Percentiles rank a stretch among this genome's conserved stretches.
Conservation (phyloP, 345 rosid species). For the Lumnitzera littorea region DNA sequence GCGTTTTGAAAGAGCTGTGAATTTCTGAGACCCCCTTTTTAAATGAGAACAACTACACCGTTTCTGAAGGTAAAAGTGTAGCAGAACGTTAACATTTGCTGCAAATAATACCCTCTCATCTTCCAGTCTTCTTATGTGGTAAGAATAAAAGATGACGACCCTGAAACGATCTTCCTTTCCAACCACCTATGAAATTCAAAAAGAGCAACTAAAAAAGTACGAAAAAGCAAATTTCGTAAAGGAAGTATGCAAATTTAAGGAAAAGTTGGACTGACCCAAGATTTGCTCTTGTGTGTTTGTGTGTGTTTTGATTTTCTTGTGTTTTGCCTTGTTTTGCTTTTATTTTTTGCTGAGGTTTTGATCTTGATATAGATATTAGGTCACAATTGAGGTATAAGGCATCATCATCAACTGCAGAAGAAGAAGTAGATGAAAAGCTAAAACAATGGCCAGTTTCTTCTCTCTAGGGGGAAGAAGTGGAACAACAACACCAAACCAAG, state of each 20-base stretch:
- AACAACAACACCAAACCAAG: conserved; percentile 9
- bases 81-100: background rate
- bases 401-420: background rate
- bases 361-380: too few relatives aligned
- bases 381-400: background rate
- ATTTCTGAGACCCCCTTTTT: conserved; percentile 1
- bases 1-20: conserved; percentile 2
- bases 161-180: too few relatives aligned
- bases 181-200: background rate
- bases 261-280: too few relatives aligned
- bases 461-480: conserved; percentile 26
- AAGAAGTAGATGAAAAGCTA: background rate
- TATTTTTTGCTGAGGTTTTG: background rate
- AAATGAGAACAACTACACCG: background rate
- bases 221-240: too few relatives aligned
- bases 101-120: too few relatives aligned
- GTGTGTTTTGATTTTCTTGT: too few relatives aligned
- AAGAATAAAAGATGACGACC: too few relatives aligned
- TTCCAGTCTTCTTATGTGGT: too few relatives aligned
- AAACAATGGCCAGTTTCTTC: conserved; percentile 34
- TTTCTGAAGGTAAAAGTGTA: conserved; percentile 1
- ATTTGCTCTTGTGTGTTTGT: too few relatives aligned
- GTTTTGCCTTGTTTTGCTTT: too few relatives aligned
- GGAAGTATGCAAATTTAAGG: too few relatives aligned
- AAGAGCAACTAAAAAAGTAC: background rate